Evolutionary conservation across 2,329 filamentous ascomycete genomes (phyloP), one percentile per base, ranked within the genome.

Genomic region (Fusarium luffae): DNA sequence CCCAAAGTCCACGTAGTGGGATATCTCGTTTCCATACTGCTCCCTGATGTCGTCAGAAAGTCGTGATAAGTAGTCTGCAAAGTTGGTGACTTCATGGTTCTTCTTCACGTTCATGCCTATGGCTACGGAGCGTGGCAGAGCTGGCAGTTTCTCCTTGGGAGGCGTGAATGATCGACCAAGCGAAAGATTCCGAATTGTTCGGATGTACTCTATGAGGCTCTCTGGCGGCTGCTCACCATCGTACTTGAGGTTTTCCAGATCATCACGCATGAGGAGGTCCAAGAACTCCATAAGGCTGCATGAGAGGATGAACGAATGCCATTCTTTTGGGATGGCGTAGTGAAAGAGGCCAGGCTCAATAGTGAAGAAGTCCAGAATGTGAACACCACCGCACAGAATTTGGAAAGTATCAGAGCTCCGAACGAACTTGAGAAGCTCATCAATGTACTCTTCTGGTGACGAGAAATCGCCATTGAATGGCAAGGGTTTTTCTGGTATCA

Each of bases 41-140:
- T 82, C 77, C 5, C 87, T 85, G 25, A 97, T 85, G 28, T 87
- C 85, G 56, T 81, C 80, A 0, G 87, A 84, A 12, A 91, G 81
- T 5, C 81, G 76, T 51, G 93, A 87, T 54, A 98, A 88, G 74
- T 95, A 98, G 68, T 88, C 87, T n/a, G 95, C 92, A 76, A 98
- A 98, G 76, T 96, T 90, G 63, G 90, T 88, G 32, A 98, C 96
- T 82, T 99, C 96, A 76, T 99, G 96, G 2, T 93, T 86, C 80
- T 99, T 99, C 79, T 99, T 99, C 19, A 92, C 88, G 68, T 93
- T 97, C 96, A 99, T 99, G 6, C 96, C 96, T 16, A 97, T 87
- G 0, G 92, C 88, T 18, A 97, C 88, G 71, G 91, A 87, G 50
- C 89, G 86, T 4, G 93, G 89, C 23, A 97, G 78, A 70, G 85